phyloP scores from a whole-genome alignment of 179 eudicot genomes.

The Silene vulgaris region DNA sequence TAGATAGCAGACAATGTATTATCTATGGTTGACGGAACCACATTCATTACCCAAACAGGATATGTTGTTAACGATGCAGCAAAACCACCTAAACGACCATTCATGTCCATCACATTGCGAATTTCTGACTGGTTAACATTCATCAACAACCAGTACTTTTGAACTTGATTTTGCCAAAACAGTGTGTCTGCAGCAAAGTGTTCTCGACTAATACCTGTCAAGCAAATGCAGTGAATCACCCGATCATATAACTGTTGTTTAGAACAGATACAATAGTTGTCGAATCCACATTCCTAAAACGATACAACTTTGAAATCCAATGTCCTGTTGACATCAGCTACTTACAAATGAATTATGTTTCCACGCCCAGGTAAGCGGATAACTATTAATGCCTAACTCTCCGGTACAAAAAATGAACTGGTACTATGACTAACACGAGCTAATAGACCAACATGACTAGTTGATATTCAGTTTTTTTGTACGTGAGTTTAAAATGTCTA shows the following conservation, averaged over 20 bases:
- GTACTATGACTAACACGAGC: neutral
- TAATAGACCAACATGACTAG: neutral
- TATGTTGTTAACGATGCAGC: constrained; percentile 71
- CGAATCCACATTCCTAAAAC: neutral
- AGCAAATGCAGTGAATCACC: constrained; percentile 4
- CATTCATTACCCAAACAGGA: constrained; percentile 98
- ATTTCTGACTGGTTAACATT: constrained; percentile 55
- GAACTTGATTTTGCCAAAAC: constrained; percentile 90
- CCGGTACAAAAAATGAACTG: neutral
- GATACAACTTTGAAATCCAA: neutral
- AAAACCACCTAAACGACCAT: constrained; percentile 85
- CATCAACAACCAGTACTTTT: constrained; percentile 83
- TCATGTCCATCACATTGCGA: constrained; percentile 95
- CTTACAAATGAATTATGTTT: neutral
- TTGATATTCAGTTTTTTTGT: neutral
- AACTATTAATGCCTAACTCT: neutral
- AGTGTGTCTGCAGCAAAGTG: constrained; percentile 52
- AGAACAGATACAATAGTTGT: too few relatives aligned
- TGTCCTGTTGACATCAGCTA: neutral
- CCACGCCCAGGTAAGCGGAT: neutral
- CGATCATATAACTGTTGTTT: neutral
- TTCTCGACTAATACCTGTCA: constrained; percentile 58
- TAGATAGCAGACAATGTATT: constrained; percentile 78
- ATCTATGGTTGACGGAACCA: constrained; percentile 59
- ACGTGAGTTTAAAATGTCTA: too few relatives aligned